A percentile compares a stretch with the other conserved stretches of the same genome.
Conservation (phyloP, 139 green algal genomes). For the Gonium pectorale region DNA sequence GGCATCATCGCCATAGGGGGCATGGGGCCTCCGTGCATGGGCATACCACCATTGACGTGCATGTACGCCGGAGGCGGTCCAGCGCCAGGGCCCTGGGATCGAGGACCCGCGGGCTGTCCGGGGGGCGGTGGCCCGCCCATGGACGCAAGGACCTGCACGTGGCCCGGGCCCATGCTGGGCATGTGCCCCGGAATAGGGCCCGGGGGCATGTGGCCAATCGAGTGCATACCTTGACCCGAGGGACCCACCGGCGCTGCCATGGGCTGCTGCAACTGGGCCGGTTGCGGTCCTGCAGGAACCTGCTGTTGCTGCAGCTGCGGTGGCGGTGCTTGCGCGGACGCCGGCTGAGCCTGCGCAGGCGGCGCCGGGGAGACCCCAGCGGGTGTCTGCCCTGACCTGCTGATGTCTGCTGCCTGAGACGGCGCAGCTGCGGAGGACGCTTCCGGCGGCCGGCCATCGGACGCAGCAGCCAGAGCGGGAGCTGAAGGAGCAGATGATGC, state of each 20-base stretch:
- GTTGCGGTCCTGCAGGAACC: too few relatives aligned
- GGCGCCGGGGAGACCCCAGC: too few relatives aligned
- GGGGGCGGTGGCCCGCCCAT: neutral
- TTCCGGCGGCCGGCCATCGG: too few relatives aligned
- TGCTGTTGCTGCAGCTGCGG: neutral
- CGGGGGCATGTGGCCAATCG: neutral
- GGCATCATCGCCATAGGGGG: neutral
- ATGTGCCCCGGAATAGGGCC: neutral
- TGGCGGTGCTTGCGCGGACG: neutral
- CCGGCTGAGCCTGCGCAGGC: too few relatives aligned
- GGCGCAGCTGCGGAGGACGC: too few relatives aligned
- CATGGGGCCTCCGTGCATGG: neutral
- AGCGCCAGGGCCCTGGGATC: neutral
- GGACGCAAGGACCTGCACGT: too few relatives aligned
- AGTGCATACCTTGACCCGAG: neutral
- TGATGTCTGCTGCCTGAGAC: too few relatives aligned
- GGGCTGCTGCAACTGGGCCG: neutral
- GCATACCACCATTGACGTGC: constrained; percentile 32
- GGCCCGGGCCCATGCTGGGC: neutral
- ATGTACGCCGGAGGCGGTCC: neutral
- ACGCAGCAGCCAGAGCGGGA: too few relatives aligned
- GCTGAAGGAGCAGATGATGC: too few relatives aligned
- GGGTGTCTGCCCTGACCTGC: too few relatives aligned
- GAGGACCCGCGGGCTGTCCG: neutral
- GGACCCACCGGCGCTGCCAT: neutral